Base-by-base conservation (phyloP, 2,329 filamentous ascomycete species). In the Geoglossum cookeanum region DNA sequence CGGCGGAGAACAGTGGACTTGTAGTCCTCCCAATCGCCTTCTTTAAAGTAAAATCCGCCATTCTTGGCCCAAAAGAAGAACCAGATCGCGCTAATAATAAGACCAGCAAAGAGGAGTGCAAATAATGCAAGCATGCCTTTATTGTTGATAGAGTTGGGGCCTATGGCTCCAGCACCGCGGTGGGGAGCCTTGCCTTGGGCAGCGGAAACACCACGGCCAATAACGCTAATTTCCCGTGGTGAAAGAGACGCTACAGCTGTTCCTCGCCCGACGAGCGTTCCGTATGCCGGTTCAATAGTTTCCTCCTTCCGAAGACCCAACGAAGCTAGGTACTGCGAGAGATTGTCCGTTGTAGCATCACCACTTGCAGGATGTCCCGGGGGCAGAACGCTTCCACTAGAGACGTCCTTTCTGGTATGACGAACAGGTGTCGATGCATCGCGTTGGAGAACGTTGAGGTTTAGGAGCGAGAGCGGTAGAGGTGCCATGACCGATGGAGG, bases 1-100 rank as follows among this genome's bases (percentile, higher is more conserved):
- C 90, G 85, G 47, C 92, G 80, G 51, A 98, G 72, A 1, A 98
- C 92, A 0, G 91, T 96, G 1, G 85, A 84, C 69, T 97, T 97
- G 79, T 98, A 98, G 66, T 98, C 92, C 4, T 97, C 91, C 91
- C 92, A 98, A 70, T 98, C 92, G 39, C 80, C 76, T 61, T 94
- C 74, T 52, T 78, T 78, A 76, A 89, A 97, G 61, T 85, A 74
- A 73, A 97, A 96, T 13, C 92, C 92, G 60, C 92, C 92, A 64
- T 97, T 95, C 72, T 86, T 91, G 58, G 91, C 91, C 85, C 87
- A 94, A 77, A 94, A 94, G 78, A 98, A 97, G 78, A 98, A 96
- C 90, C 92, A 98, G 66, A 97, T 88, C 29, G 77, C 79, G 0
- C 75, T 78, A 3, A 86, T 59, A 29, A 92, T 85, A 66, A 97